Evolutionary conservation across 305 asterid genomes (phyloP), one percentile per base, ranked within the genome.

Genomic region (Lippia alba): DNA sequence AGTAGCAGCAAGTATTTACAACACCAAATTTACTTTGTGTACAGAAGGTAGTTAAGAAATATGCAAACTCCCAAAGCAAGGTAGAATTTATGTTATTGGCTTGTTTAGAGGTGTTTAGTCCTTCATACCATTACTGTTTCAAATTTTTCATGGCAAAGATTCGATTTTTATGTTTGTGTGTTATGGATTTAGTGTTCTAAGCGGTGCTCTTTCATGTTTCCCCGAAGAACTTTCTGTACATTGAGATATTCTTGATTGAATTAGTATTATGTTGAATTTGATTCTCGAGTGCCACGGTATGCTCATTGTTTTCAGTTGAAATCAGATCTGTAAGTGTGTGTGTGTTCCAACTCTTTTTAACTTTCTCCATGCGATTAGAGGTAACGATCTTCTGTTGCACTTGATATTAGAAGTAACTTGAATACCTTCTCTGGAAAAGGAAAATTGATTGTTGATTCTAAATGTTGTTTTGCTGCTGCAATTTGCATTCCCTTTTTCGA

Each of bases 11-110:
- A 48, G 34, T 68, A 61, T 77, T 60, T 56, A 51, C 44, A 20
- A 45, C 66, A 18, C 49, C 36, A 33, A 46, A 67, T 75, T 75
- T 64, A 76, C 74, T 79, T 62, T 63, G 71, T 70, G 67, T 63
- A 34, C 82, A 65, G 62, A 61, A 54, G 71, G 69, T 57, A 55
- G 78, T 75, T 76, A 76, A 78, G 79, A 70, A 76, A 88, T 88
- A 88, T 88, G 95, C 95, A 88, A 87, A 88, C 95, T 74, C 91
- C 91, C 66, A 88, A 81, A 81, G 80, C 85, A 79, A 88, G 91
- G 95, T 88, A 81, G 78, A 19, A 64, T 69, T 10, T 71, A 51
- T 54, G 39, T 16, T 71, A 51, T 54, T 45, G 24, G 70, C 77
- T 64, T 69, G 63, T 70, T 61, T 74, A 14, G 66, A 65, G 19